Evolutionary conservation across 208 protist genomes (phyloP).

Genomic region (Lotmaria passim): DNA sequence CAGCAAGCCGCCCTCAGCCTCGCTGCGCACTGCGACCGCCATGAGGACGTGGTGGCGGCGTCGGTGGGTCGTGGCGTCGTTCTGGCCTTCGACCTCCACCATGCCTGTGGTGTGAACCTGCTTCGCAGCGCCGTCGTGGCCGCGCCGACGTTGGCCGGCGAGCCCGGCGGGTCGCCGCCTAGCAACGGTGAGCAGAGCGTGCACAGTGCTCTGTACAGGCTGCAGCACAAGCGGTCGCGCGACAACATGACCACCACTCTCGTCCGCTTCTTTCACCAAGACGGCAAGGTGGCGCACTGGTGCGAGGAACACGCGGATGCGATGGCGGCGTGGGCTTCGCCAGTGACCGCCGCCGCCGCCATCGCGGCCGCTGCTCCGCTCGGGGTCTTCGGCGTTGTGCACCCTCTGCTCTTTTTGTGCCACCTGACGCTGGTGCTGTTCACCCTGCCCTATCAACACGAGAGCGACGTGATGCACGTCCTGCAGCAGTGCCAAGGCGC

Average conservation of each 20-base stretch:
- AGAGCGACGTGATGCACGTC: conserved; percentile 62
- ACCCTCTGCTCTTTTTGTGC: conserved; percentile 58
- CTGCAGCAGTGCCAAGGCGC: conserved; percentile 60
- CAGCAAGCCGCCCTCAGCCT: conserved; percentile 52
- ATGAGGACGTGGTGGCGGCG: conserved; percentile 68
- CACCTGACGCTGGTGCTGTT: conserved; percentile 62
- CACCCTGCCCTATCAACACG: conserved; percentile 56
- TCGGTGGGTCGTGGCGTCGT: conserved; percentile 49
- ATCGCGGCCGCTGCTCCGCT: not conserved
- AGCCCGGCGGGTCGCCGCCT: not conserved
- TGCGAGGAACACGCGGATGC: conserved; percentile 35
- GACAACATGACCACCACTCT: conserved; percentile 64
- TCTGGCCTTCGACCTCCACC: conserved; percentile 59
- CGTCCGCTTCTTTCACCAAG: conserved; percentile 72
- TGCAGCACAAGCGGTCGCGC: conserved; percentile 61
- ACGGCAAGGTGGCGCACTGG: conserved; percentile 55
- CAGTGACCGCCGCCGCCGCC: not conserved
- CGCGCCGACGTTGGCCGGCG: not conserved
- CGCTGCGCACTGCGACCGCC: conserved; percentile 43
- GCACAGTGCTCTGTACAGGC: conserved; percentile 48
- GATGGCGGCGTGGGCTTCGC: conserved; percentile 1
- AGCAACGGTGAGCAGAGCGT: conserved; percentile 33
- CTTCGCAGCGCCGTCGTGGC: conserved; percentile 47
- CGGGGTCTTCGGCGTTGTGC: conserved; percentile 19
- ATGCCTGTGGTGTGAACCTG: conserved; percentile 56